A percentile compares a stretch with the other conserved stretches of the same genome.
Conservation (phyloP, 106 monocot genomes). For the Agapanthus africanus region DNA sequence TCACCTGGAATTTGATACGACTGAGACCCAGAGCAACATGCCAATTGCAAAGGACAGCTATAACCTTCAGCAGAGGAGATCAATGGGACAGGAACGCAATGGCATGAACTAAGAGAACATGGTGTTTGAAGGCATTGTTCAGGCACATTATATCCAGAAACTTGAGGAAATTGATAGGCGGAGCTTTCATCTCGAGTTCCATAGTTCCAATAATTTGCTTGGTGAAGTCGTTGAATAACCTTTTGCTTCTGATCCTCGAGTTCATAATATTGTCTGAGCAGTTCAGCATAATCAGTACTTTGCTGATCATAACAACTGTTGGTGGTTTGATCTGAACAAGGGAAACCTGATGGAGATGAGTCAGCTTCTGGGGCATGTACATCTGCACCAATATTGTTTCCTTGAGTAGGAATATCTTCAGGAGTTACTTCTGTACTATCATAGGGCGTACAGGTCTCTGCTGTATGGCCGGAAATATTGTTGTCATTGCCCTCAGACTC, state of each 20-base stretch:
- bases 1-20: conserved; percentile 13
- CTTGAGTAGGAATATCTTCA: conserved; percentile 14
- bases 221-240: conserved; percentile 49
- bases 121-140: conserved; percentile 13
- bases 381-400: conserved; percentile 11
- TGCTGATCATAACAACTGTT: conserved; percentile 21
- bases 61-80: conserved; percentile 13
- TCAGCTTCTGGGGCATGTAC: conserved; percentile 12
- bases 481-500: conserved; percentile 3
- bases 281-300: conserved; percentile 25
- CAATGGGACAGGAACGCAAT: conserved; percentile 14
- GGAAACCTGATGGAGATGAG: conserved; percentile 3
- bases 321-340: conserved; percentile 1
- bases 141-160: conserved; percentile 11
- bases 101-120: conserved; percentile 19
- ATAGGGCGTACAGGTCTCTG: background rate
- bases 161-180: conserved; percentile 13
- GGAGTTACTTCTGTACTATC: conserved; percentile 11
- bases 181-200: conserved; percentile 17
- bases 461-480: background rate
- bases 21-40: conserved; percentile 15
- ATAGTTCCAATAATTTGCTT: conserved; percentile 39
- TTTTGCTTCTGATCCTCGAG: conserved; percentile 56
- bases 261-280: conserved; percentile 59
- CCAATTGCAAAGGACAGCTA: conserved; percentile 14